Evolutionary conservation across 2,329 filamentous ascomycete genomes (phyloP).

Genomic region (Colletotrichum sidae): DNA sequence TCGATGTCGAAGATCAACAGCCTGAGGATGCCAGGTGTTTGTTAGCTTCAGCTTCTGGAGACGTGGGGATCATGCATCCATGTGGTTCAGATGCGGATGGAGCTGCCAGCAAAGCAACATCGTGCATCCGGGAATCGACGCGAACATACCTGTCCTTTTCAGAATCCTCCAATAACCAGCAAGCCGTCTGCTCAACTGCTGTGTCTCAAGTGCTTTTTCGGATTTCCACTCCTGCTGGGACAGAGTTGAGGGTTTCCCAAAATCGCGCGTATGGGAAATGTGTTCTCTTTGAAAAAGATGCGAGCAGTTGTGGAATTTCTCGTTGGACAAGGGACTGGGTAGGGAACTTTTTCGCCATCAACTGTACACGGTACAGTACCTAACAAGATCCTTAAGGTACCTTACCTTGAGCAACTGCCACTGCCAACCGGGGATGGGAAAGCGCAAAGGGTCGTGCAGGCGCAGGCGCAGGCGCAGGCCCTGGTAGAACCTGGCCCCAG

Average conservation of each 20-base stretch:
- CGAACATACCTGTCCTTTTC: slow-evolving; percentile 22
- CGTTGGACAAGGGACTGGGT: slow-evolving; percentile 23
- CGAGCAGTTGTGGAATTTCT: slow-evolving; percentile 30
- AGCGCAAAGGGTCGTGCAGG: slow-evolving; percentile 7
- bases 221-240: not conserved
- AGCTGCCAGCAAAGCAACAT: slow-evolving; percentile 33
- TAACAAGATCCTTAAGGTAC: no score
- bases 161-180: not conserved
- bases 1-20: slow-evolving; percentile 10
- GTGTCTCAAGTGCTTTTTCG: no score
- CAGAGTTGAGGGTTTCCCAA: slow-evolving; percentile 14
- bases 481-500: slow-evolving; percentile 6
- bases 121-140: not conserved
- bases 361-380: not conserved
- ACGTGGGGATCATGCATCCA: not conserved
- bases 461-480: no score
- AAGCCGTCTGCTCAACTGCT: not conserved
- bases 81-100: slow-evolving; percentile 29
- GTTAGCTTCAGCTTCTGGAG: slow-evolving; percentile 25
- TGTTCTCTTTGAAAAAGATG: slow-evolving; percentile 33
- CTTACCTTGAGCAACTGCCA: no score
- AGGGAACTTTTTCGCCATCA: slow-evolving; percentile 26
- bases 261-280: slow-evolving; percentile 27
- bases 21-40: slow-evolving; percentile 35
- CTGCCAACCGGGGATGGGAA: slow-evolving; percentile 18